Evolutionary conservation across 1,284 basidiomycete species (phyloP), one percentile per base, ranked within the genome.

Genomic region (Vanrija humicola): DNA sequence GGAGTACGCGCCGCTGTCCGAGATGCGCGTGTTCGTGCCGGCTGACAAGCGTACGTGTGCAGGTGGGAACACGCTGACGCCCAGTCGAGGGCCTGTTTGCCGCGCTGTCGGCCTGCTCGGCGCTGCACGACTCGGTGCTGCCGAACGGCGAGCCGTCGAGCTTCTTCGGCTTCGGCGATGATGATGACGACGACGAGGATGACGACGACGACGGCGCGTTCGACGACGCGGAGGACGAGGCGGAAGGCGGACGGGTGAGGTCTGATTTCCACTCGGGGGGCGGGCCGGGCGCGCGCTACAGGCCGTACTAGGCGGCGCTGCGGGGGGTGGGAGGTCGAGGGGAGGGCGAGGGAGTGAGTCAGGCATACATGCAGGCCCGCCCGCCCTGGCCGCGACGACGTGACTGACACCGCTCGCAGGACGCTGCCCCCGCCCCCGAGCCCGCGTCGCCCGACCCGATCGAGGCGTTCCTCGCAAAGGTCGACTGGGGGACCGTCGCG

Each of bases 71-170:
- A 18, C 46, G 23, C 56, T 61, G 40, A 44, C 56, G 18, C 53
- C 48, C 66, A 93, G 92, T 96, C 56, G 89, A 95, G 58, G 71
- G 81, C 14, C 88, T 98, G 50, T 98, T 97, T 69, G 86, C 90
- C 62, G 84, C 89, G 10, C 81, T 98, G 18, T 96, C 94, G 0
- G 68, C 82, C 51, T 97, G 94, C 72, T 91, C 94, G 4, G 85
- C 93, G 2, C 81, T 98, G 18, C 91, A 98, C 69, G 92, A 91
- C 19, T 77, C 76, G 3, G 66, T 67, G 2, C 59, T 75, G 1
- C 90, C 90, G 63, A 82, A 82, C 16, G 80, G 82, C 43, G 70
- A 79, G 50, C 64, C 72, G 6, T 63, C 63, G 29, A 65, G 61
- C 5, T 75, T 76, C 62, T 69, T 70, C 48, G 72, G 70, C 62